Conservation (phyloP, 768 basidiomycete species). For the Boletus rubropictus region DNA sequence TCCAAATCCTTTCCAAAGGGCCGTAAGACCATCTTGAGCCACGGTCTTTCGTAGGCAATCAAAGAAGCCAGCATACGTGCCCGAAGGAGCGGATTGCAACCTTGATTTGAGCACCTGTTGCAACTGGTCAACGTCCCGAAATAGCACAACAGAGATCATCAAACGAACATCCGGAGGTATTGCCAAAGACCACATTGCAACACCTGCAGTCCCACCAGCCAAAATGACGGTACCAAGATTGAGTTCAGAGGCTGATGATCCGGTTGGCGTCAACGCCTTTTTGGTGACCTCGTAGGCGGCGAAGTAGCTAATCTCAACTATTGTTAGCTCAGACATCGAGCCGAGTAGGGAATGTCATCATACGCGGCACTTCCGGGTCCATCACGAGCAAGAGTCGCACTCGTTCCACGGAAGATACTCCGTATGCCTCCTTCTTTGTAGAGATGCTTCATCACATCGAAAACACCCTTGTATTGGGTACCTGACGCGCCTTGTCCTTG, state of each 20-base stretch:
- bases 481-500: slow-evolving; percentile 79
- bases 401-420: slow-evolving; percentile 88
- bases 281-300: slow-evolving; percentile 95
- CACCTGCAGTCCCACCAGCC: slow-evolving; percentile 90
- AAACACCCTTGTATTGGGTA: slow-evolving; percentile 79
- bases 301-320: slow-evolving; percentile 64
- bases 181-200: slow-evolving; percentile 97
- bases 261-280: slow-evolving; percentile 74
- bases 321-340: slow-evolving; percentile 5
- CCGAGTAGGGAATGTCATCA: slow-evolving; percentile 28
- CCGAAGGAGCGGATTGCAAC: slow-evolving; percentile 92
- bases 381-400: slow-evolving; percentile 91
- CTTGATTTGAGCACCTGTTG: slow-evolving; percentile 89
- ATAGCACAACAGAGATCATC: neutral
- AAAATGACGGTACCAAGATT: slow-evolving; percentile 82
- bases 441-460: slow-evolving; percentile 84
- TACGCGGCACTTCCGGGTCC: slow-evolving; percentile 96
- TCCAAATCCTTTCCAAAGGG: slow-evolving; percentile 96
- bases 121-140: slow-evolving; percentile 5
- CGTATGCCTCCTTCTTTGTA: slow-evolving; percentile 91
- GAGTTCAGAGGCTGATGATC: slow-evolving; percentile 72
- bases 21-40: slow-evolving; percentile 76
- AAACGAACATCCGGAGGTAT: slow-evolving; percentile 90
- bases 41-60: slow-evolving; percentile 93
- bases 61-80: slow-evolving; percentile 91